phyloP scores from a whole-genome alignment of 495 filamentous ascomycete species.

The Bacidia gigantensis region DNA sequence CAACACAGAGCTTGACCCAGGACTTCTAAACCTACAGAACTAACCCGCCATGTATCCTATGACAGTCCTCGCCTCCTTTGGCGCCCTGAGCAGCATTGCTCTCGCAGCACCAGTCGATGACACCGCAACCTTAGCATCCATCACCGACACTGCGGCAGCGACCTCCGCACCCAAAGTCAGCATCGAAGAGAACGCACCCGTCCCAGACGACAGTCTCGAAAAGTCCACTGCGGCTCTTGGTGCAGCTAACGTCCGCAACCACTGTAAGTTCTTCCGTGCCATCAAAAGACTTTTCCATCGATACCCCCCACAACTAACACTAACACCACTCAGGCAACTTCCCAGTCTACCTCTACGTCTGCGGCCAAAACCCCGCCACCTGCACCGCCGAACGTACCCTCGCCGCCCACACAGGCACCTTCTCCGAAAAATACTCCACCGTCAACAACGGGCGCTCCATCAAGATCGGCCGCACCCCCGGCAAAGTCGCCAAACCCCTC shows the following conservation, averaged over 20 bases:
- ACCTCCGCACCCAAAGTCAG: not conserved
- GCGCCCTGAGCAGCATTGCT: not conserved
- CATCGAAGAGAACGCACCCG: not conserved
- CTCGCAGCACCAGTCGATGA: not conserved
- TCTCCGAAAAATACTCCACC: not conserved
- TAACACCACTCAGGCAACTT: not conserved
- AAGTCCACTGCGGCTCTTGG: not conserved
- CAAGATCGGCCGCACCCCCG: not conserved
- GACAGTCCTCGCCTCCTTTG: not conserved
- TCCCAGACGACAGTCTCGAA: not conserved
- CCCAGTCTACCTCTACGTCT: conserved; percentile 2
- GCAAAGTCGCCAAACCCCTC: not conserved
- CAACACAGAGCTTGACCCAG: not conserved
- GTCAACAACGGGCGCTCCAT: conserved; percentile 1
- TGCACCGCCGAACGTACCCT: not conserved
- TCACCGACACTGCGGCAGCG: not conserved
- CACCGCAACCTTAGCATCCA: not conserved
- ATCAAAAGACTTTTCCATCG: not conserved
- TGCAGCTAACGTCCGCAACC: not conserved
- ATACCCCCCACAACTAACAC: not conserved
- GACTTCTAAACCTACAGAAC: no score
- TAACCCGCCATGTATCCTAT: not conserved
- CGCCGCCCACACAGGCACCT: not conserved
- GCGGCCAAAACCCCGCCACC: conserved; percentile 2
- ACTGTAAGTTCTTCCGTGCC: not conserved